Percentiles rank a stretch among this genome's conserved stretches.
These are phyloP conservation scores for Areca catechu DNA, from an alignment of 176 grass and related monocot genomes.

Conservation along the genomic window DNA sequence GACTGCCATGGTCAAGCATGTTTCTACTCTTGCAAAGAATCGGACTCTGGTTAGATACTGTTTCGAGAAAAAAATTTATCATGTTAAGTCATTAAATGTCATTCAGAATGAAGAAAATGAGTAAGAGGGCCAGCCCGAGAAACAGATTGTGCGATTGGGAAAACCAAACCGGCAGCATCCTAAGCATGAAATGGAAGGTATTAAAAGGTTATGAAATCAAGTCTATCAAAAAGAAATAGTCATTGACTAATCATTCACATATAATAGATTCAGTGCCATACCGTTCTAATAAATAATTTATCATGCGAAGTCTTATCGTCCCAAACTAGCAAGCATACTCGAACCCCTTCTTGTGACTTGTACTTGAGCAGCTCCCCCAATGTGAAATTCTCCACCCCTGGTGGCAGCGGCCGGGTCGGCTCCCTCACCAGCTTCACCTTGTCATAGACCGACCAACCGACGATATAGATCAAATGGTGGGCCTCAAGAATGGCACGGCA, in stretches of 20 bases:
- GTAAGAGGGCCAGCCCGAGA: too few species aligned
- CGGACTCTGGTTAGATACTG: too few species aligned
- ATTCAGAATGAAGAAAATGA: too few species aligned
- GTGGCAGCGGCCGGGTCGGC: conserved; percentile 35
- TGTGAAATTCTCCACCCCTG: conserved; percentile 34
- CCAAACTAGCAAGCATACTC: conserved; percentile 98
- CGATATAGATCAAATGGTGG: conserved; percentile 88
- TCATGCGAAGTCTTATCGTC: conserved; percentile 97
- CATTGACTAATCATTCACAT: background rate
- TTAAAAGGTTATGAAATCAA: too few species aligned
- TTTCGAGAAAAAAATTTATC: too few species aligned
- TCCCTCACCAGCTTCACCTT: conserved; percentile 87
- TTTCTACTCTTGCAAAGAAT: too few species aligned
- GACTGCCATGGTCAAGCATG: too few species aligned
- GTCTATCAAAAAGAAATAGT: too few species aligned
- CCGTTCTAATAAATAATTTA: conserved; percentile 85
- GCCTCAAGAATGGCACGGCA: conserved; percentile 94
- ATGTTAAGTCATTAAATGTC: too few species aligned
- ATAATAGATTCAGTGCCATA: conserved; percentile 14
- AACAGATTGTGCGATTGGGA: too few species aligned
- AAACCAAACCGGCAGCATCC: too few species aligned
- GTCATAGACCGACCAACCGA: conserved; percentile 88
- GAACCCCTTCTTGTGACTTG: conserved; percentile 95
- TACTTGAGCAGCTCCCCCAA: conserved; percentile 87
- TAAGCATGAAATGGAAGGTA: too few species aligned